phyloP scores from a whole-genome alignment of 2,329 filamentous ascomycete species.

The Rhytidhysteron rufulum region DNA sequence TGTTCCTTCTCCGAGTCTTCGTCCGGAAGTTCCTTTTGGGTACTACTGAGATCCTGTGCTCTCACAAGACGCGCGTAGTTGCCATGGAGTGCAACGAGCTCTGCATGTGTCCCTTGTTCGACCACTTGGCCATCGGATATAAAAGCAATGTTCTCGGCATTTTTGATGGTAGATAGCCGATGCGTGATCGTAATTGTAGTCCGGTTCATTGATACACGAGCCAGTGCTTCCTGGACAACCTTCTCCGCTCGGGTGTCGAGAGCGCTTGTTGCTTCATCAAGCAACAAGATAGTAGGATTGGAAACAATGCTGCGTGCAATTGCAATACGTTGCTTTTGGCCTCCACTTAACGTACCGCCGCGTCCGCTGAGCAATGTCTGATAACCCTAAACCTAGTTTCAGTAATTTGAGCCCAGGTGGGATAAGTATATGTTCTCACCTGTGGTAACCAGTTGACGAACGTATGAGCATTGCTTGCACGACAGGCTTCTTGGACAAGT shows the following conservation, averaged over 20 bases:
- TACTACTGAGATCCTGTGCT: conserved; percentile 68
- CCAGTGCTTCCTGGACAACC: conserved; percentile 83
- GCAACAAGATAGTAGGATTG: conserved; percentile 79
- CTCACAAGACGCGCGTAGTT: conserved; percentile 80
- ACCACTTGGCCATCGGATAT: conserved; percentile 75
- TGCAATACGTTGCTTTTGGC: conserved; percentile 90
- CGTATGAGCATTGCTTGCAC: conserved; percentile 29
- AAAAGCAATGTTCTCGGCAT: conserved; percentile 89
- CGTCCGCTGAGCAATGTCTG: conserved; percentile 87
- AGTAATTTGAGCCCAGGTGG: too few species aligned
- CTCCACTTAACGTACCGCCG: conserved; percentile 82
- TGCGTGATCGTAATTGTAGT: conserved; percentile 94
- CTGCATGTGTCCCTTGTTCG: conserved; percentile 81
- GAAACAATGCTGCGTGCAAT: conserved; percentile 84
- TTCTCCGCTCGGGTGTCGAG: conserved; percentile 90
- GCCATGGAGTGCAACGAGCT: conserved; percentile 63
- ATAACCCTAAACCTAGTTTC: conserved; percentile 73
- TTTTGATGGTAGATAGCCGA: conserved; percentile 83
- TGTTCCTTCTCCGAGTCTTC: conserved; percentile 1
- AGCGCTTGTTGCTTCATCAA: conserved; percentile 88
- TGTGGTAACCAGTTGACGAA: conserved; percentile 33
- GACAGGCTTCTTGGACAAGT: conserved; percentile 32
- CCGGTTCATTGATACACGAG: conserved; percentile 73
- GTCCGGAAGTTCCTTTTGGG: conserved; percentile 4
- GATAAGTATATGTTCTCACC: conserved; percentile 1